Evolutionary conservation across 2,329 filamentous ascomycete species (phyloP), one percentile per base, ranked within the genome.

Genomic region (Trichophyton verrucosum): DNA sequence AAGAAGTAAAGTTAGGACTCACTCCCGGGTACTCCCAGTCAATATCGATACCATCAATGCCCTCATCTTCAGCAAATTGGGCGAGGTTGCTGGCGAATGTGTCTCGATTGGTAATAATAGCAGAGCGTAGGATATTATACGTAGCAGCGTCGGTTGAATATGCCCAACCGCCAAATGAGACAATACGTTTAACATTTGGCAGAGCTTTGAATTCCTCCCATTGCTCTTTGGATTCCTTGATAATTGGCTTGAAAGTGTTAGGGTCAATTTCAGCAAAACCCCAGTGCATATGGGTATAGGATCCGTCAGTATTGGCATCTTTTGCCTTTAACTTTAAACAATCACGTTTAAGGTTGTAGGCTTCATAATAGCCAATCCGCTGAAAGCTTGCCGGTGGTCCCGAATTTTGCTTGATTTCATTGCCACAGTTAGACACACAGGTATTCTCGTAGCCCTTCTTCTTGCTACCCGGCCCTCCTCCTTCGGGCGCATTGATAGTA

Each of bases 41-140:
- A 60, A 73, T 60, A 60, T 73, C 71, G 36, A 73, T 66, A 1
- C 77, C 77, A 56, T 78, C 75, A 0, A 79, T 63, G 3, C 68
- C 65, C 40, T 77, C 42, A 46, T 76, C 36, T 36, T 73, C 66
- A 58, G 79, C 17, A 64, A 81, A 74, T 33, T 74, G 59, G 63
- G 73, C 64, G 49, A 75, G 58, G 66, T 74, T 73, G 72, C 42
- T 73, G 27, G 70, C 64, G 44, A 79, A 72, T 27, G 46, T 73
- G 3, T 69, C 64, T 0, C 74, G 70, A 62, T 81, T 79, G 2
- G 66, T 65, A 65, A 73, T 73, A 4, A 75, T 68, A 15, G 61
- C 73, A 8, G 72, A 63, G 6, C 75, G 68, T 59, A 78, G 72
- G 42, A 76, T 72, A n/a, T 61, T 49, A 61, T 71, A 76, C 0